Base-by-base conservation (phyloP, 768 basidiomycete species). In the Fibroporia radiculosa region DNA sequence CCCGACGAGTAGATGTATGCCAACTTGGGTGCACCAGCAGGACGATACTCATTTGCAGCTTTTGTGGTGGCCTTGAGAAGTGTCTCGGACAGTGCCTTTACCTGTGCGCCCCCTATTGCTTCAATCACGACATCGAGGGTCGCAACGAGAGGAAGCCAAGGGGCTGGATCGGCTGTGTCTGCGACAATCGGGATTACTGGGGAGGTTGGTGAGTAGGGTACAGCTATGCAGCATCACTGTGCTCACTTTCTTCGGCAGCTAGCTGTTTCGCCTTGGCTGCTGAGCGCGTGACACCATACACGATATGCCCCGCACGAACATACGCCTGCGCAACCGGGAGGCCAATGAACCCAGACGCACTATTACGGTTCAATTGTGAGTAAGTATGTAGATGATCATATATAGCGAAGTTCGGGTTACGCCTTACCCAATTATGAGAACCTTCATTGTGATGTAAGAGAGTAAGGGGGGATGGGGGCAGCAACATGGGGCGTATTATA, bases 1-100 rank as follows among this genome's bases (percentile, higher is more conserved):
- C 72, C 73, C 1, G 69, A 71, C 11, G 66, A 68, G 53, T 69
- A 68, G 48, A 75, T 70, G 55, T 66, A 75, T 0, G 66, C 58
- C 18, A 72, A 55, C 51, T 71, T 69, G 1, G 70, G 60, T 0
- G 66, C 59, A 32, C 53, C 51, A 0, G 51, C 25, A 1, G 66
- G 62, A 4, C 67, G 65, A 13, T 52, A 43, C 3, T 43, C 31
- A 36, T 49, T 19, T 5, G 59, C 61, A 19, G 60, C 58, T 1
- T 58, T 48, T 7, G 56, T 44, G n/a, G 57, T 48, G 3, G 61
- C 62, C 3, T 54, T 40, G 36, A 64, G 53, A 18, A 65, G 44
- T 5, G 50, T 31, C 7, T 55, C 46, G 24, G 62, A 50, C 18
- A 66, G 47, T 23, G 34, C 26, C 8, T 34, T 13, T 37, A 59